A percentile compares a stretch with the other conserved stretches of the same genome.
Conservation (phyloP, 2,329 filamentous ascomycete genomes). For the Erysiphe neolycopersici region DNA sequence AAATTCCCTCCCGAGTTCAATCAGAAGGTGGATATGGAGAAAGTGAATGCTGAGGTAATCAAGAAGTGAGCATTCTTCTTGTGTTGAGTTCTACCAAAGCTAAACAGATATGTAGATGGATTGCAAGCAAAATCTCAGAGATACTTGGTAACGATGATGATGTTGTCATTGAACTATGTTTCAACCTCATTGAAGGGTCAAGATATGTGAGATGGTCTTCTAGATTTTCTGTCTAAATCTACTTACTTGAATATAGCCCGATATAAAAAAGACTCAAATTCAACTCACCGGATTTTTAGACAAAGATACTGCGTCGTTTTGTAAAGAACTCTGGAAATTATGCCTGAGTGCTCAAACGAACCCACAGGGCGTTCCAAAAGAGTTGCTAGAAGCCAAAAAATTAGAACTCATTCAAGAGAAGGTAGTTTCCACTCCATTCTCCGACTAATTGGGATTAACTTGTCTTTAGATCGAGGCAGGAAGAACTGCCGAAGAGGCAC, state of each 20-base stretch:
- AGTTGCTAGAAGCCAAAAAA: conserved; percentile 89
- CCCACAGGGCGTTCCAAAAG: conserved; percentile 76
- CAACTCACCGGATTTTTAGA: conserved; percentile 87
- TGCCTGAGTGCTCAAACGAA: conserved; percentile 73
- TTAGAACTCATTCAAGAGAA: conserved; percentile 83
- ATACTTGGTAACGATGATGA: conserved; percentile 88
- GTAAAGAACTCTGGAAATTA: conserved; percentile 80
- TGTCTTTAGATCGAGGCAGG: conserved; percentile 49
- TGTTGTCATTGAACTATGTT: conserved; percentile 70
- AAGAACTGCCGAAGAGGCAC: conserved; percentile 49
- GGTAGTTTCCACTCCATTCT: conserved; percentile 21
- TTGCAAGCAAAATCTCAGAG: conserved; percentile 60
- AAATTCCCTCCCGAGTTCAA: conserved; percentile 88
- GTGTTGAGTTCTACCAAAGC: conserved; percentile 1
- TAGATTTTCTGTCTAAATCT: conserved; percentile 1
- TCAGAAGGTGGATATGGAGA: conserved; percentile 87
- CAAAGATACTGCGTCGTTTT: conserved; percentile 69
- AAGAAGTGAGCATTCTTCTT: conserved; percentile 44
- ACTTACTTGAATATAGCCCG: conserved; percentile 33
- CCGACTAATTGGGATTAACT: not conserved
- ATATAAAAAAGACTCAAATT: conserved; percentile 88
- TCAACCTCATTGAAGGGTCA: conserved; percentile 41
- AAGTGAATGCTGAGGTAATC: conserved; percentile 93
- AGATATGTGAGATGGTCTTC: conserved; percentile 35
- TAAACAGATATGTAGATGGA: conserved; percentile 40